Base-by-base conservation (phyloP, 441 rosid species). In the Mallotus repandus region DNA sequence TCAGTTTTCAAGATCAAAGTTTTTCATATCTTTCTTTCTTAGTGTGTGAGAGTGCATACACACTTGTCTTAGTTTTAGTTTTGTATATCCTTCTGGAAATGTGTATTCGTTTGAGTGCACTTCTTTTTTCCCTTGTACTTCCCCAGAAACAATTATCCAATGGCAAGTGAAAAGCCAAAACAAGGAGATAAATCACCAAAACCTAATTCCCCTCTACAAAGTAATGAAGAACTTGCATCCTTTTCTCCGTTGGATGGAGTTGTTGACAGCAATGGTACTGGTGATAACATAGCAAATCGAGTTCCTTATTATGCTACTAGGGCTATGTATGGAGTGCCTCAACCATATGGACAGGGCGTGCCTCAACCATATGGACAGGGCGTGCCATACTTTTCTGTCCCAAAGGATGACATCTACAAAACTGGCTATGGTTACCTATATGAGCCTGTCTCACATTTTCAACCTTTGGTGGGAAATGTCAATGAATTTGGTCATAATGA, bases 101-200 rank as follows among this genome's bases (percentile, higher is more conserved):
- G 43, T 25, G 22, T 66, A 29, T 58, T 9, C 14, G 19, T 74
- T 9, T 59, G 53, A 60, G 19, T 38, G 53, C 25, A 50, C 57
- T 22, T 60, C 29, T 61, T 60, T 50, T 2, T 3, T 49, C 35
- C 29, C 13, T 41, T 49, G 18, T 48, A 12, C 4, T 50, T 14
- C 10, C 70, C 60, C 67, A 50, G 52, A 19, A 68, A 52, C 21
- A n/a, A 58, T 66, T 49, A 60, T 49, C 62, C 72, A 56, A 70
- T 76, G 79, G 60, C 66, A 49, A 76, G 66, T 70, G 79, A 76
- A 72, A 69, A 75, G 69, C 49, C 21, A 25, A 59, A 70, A 59
- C 62, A 50, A 50, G 80, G 50, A 61, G 64, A 66, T 57, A 52
- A 25, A 49, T 48, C 29, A 55, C 74, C 74, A 21, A n/a, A 48